Base-by-base conservation (phyloP, 176 grass and related monocot genomes). In the Chloris gayana region DNA sequence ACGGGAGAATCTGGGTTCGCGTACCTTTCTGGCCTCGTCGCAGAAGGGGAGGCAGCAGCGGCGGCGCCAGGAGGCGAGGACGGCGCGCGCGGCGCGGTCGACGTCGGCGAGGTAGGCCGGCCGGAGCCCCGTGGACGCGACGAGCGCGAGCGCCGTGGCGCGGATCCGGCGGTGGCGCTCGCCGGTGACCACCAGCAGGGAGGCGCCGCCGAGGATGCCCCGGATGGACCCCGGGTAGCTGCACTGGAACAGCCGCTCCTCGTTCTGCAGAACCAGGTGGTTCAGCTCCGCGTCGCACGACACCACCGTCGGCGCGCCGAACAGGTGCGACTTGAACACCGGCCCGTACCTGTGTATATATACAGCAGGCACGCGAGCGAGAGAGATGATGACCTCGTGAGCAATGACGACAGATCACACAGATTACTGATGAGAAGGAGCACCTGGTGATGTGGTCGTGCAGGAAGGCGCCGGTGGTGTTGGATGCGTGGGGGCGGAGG, bases 241-340 rank as follows among this genome's bases (percentile, higher is more conserved):
- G 39, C 45, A 45, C 49, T 60, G 50, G 37, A 89, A 85, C n/a
- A 89, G 32, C 4, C 83, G 39, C 9, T 78, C 87, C 82, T 86
- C 87, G 25, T 78, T 86, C 68, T 86, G 87, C 9, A 89, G 83
- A 47, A 89, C 41, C 33, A 89, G 47, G 7, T 64, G 21, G 68
- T 86, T 89, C 9, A 89, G 65, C 62, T 59, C 78, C 64, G 21
- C 46, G 61, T 85, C 87, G 78, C 81, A 84, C 4, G 87, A 89
- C 35, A 85, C 82, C 24, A 89, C 64, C 30, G 87, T 89, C 2
- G 77, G 87, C 3, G 27, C 4, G 4, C 87, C 75, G 63, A 89
- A 89, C 15, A 85, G 64, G 80, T 86, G 81, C 9, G 83, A 56
- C 8, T 3, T 71, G 69, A 85, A 89, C 69, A 89, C 74, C 51